Evolutionary conservation across 2,329 filamentous ascomycete genomes (phyloP).

Genomic region (Apiospora aurea): DNA sequence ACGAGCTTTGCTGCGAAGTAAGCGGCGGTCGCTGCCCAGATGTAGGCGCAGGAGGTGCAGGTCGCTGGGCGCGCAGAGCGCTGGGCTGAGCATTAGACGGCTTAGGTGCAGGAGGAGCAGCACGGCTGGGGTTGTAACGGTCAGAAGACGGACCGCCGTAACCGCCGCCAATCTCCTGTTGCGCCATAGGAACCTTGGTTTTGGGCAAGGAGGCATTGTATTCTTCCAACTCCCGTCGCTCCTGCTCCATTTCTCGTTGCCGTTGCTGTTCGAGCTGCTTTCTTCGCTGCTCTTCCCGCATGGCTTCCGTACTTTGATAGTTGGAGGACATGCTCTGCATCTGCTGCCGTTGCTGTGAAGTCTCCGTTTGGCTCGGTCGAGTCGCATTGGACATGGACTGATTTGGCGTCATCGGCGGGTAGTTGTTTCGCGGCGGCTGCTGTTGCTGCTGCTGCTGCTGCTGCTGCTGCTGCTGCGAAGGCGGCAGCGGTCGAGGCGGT

Average conservation of each 20-base stretch:
- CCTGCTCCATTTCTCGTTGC: constrained; percentile 67
- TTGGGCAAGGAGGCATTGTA: constrained; percentile 92
- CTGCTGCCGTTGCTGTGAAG: constrained; percentile 61
- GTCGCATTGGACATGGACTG: constrained; percentile 48
- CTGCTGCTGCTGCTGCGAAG: constrained; percentile 49
- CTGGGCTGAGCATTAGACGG: constrained; percentile 60
- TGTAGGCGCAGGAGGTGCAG: constrained; percentile 75
- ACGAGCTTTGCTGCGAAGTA: constrained; percentile 57
- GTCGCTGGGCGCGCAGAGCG: constrained; percentile 74
- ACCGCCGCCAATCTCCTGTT: constrained; percentile 85
- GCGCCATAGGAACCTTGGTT: constrained; percentile 78
- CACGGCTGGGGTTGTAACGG: constrained; percentile 85
- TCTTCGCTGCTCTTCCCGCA: constrained; percentile 65
- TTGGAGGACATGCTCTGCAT: constrained; percentile 64
- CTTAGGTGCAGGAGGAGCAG: constrained; percentile 82
- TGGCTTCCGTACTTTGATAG: constrained; percentile 58
- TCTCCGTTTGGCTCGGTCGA: constrained; percentile 53
- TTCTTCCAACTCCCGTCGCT: constrained; percentile 79
- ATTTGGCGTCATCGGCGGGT: constrained; percentile 46
- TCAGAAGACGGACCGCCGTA: constrained; percentile 57
- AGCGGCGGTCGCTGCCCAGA: constrained; percentile 54
- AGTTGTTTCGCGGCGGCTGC: constrained; percentile 43
- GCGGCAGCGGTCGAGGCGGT: constrained; percentile 72
- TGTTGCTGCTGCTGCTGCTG: constrained; percentile 23
- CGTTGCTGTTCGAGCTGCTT: constrained; percentile 68